A percentile compares a stretch with the other conserved stretches of the same genome.
phyloP scores from a whole-genome alignment of 257 asterid species.

The Nicotiana attenuata region DNA sequence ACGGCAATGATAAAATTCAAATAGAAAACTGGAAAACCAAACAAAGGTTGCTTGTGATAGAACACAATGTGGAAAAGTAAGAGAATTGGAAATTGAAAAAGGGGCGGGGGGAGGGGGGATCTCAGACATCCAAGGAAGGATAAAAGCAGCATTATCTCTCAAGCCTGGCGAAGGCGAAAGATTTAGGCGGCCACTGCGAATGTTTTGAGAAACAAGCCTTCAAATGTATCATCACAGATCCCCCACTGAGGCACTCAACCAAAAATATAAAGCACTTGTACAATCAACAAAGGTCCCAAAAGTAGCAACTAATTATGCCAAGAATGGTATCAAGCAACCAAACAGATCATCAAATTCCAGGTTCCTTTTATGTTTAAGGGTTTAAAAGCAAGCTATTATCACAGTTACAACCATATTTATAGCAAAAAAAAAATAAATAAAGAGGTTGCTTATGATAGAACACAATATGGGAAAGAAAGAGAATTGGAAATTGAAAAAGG shows the following conservation, averaged over 20 bases:
- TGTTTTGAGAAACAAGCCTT: conserved; percentile 8
- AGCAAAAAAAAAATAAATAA: not conserved
- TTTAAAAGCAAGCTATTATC: not conserved
- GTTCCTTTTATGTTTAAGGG: not conserved
- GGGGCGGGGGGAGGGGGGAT: not conserved
- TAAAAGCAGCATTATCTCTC: not conserved
- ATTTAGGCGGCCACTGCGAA: not conserved
- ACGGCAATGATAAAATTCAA: not conserved
- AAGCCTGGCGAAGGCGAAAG: not conserved
- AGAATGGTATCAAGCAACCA: not conserved
- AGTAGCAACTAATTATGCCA: not conserved
- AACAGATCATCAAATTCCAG: not conserved
- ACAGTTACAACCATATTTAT: too few relatives aligned
- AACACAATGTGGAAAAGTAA: not conserved
- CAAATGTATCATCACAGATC: not conserved
- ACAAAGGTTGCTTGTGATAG: not conserved
- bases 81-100: not conserved
- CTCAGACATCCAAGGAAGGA: conserved; percentile 5
- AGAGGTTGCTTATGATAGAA: not conserved
- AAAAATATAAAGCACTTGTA: not conserved
- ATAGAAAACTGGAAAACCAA: not conserved
- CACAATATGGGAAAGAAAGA: not conserved
- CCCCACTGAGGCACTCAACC: not conserved
- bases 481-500: too few relatives aligned
- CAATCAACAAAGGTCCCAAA: not conserved